Conservation (phyloP, 306 rosid genomes). For the Oemleria cerasiformis region DNA sequence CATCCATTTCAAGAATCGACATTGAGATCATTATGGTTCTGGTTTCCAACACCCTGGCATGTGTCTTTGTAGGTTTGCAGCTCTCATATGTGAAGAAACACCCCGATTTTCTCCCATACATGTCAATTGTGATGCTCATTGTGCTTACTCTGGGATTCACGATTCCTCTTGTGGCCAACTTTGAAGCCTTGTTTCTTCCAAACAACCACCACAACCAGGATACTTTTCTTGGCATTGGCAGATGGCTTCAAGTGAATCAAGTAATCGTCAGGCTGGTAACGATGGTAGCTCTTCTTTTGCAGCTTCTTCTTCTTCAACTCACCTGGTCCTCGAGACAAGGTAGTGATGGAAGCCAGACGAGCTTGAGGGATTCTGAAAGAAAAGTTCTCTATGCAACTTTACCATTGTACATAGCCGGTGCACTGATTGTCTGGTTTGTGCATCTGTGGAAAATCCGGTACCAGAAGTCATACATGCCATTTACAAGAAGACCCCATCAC, state of each 20-base stretch:
- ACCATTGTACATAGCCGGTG: constrained; percentile 60
- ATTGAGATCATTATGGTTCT: constrained; percentile 69
- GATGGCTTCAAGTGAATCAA: constrained; percentile 86
- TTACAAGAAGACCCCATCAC: constrained; percentile 16
- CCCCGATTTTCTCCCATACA: constrained; percentile 58
- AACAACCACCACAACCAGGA: constrained; percentile 38
- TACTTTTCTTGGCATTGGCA: constrained; percentile 59
- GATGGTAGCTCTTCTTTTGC: constrained; percentile 78
- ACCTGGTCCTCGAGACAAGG: constrained; percentile 70
- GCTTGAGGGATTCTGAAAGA: constrained; percentile 59
- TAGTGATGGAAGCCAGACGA: constrained; percentile 32
- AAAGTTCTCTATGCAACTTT: constrained; percentile 55
- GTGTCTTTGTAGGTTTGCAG: constrained; percentile 75
- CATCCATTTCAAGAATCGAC: constrained; percentile 80
- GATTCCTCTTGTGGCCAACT: constrained; percentile 80
- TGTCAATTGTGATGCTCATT: constrained; percentile 62
- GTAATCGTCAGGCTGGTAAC: constrained; percentile 72
- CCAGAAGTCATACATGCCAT: constrained; percentile 26
- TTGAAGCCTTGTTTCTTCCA: constrained; percentile 62
- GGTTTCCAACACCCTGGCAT: constrained; percentile 74
- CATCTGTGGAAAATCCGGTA: constrained; percentile 43
- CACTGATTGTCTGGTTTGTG: constrained; percentile 51
- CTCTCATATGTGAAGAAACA: constrained; percentile 65
- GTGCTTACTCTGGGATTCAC: constrained; percentile 67
- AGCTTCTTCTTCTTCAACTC: constrained; percentile 67